phyloP scores from a whole-genome alignment of 768 basidiomycete genomes.

The Phlegmacium glaucopus region DNA sequence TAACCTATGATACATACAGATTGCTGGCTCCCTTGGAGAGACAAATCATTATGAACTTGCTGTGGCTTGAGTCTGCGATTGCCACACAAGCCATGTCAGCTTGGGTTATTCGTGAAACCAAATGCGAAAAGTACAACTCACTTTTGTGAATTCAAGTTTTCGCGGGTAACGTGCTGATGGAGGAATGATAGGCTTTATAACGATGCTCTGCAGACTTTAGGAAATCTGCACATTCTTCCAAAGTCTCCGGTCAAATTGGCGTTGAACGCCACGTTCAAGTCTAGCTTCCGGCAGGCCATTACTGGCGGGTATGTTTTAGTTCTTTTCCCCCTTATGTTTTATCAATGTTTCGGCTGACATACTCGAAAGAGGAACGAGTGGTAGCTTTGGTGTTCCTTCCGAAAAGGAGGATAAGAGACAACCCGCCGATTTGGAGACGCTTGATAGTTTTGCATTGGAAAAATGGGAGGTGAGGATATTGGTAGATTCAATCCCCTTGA shows the following conservation, averaged over 20 bases:
- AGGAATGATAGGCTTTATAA: slow-evolving; percentile 60
- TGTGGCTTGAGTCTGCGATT: slow-evolving; percentile 84
- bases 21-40: slow-evolving; percentile 75
- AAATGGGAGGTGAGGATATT: slow-evolving; percentile 76
- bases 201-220: slow-evolving; percentile 58
- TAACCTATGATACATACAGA: slow-evolving; percentile 35
- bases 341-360: slow-evolving; percentile 5
- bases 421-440: slow-evolving; percentile 48
- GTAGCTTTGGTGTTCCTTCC: slow-evolving; percentile 83
- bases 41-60: slow-evolving; percentile 81
- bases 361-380: slow-evolving; percentile 56
- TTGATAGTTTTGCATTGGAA: slow-evolving; percentile 82
- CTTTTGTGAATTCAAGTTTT: too few species aligned
- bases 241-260: slow-evolving; percentile 57
- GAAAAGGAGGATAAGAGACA: slow-evolving; percentile 60
- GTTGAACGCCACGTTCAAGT: slow-evolving; percentile 74
- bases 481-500: neutral
- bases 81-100: slow-evolving; percentile 62
- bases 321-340: neutral
- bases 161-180: slow-evolving; percentile 5
- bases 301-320: slow-evolving; percentile 70
- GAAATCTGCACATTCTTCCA: slow-evolving; percentile 67
- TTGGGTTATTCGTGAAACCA: slow-evolving; percentile 75
- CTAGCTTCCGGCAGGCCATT: slow-evolving; percentile 76
- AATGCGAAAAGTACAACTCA: slow-evolving; percentile 17